phyloP scores from a whole-genome alignment of 495 filamentous ascomycete species.

The Aspergillus incahuasiensis region DNA sequence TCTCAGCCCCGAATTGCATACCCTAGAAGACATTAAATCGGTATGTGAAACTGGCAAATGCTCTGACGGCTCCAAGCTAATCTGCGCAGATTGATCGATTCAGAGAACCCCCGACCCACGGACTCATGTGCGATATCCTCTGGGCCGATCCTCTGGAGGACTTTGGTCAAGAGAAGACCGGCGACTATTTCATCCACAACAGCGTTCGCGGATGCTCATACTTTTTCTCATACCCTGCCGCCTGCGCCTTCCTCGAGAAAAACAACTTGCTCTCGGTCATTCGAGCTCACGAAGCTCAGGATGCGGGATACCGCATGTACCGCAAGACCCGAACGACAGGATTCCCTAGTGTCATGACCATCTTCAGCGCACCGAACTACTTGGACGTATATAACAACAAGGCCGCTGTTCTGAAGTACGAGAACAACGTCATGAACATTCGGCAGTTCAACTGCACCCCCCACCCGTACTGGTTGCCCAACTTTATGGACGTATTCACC shows the following conservation, averaged over 20 bases:
- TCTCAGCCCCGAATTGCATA: constrained; percentile 91
- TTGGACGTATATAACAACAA: constrained; percentile 99
- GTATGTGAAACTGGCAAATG: constrained; percentile 42
- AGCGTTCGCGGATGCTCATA: constrained; percentile 98
- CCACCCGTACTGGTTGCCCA: constrained; percentile 98
- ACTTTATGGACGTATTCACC: constrained; percentile 99
- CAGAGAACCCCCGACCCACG: constrained; percentile 93
- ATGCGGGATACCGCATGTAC: constrained; percentile 98
- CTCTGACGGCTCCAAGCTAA: not conserved
- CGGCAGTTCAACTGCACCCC: constrained; percentile 99
- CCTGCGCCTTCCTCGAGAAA: constrained; percentile 96
- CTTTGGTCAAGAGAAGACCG: constrained; percentile 97
- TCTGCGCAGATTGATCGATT: constrained; percentile 83
- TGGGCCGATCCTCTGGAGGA: constrained; percentile 99
- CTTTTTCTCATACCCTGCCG: constrained; percentile 98
- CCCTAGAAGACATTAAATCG: constrained; percentile 84
- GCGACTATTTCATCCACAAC: constrained; percentile 96
- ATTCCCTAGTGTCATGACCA: constrained; percentile 99
- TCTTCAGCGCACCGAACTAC: constrained; percentile 98
- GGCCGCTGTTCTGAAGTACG: constrained; percentile 95
- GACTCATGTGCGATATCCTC: constrained; percentile 97
- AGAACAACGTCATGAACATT: constrained; percentile 99
- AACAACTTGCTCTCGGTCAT: constrained; percentile 98
- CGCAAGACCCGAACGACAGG: constrained; percentile 95
- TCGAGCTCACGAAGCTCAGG: constrained; percentile 97